These are phyloP conservation scores for Sarocladiaceae sp. DNA, from an alignment of 2,329 filamentous ascomycete genomes.

Conservation along the genomic window DNA sequence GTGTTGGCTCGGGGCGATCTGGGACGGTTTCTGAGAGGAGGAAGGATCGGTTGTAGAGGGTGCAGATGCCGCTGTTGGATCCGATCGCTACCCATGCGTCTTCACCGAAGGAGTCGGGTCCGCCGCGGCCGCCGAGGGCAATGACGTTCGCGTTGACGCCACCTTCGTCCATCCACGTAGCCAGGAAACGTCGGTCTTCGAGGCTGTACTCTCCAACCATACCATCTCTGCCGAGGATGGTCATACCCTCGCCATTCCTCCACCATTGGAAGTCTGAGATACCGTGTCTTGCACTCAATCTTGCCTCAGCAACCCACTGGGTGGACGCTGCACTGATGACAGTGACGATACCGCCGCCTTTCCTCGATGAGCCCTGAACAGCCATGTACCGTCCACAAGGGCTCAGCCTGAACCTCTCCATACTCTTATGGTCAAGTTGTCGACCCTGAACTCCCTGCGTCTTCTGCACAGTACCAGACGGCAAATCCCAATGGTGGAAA, in stretches of 20 bases:
- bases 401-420: conserved; percentile 86
- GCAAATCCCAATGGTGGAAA: conserved; percentile 92
- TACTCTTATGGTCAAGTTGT: conserved; percentile 76
- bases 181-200: conserved; percentile 62
- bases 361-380: conserved; percentile 71
- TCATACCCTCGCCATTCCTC: conserved; percentile 76
- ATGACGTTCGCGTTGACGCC: conserved; percentile 81
- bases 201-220: conserved; percentile 89
- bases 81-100: conserved; percentile 90
- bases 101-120: conserved; percentile 61
- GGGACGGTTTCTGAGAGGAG: conserved; percentile 57
- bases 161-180: conserved; percentile 86
- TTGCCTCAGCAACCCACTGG: conserved; percentile 82
- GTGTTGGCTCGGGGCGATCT: conserved; percentile 65
- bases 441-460: conserved; percentile 72
- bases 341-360: conserved; percentile 86
- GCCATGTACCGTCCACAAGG: conserved; percentile 86
- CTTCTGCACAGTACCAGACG: conserved; percentile 78
- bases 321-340: conserved; percentile 73
- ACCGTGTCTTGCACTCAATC: conserved; percentile 76
- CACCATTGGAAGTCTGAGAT: conserved; percentile 94
- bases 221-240: conserved; percentile 79
- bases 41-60: conserved; percentile 80
- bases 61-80: conserved; percentile 81
- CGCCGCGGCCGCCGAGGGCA: conserved; percentile 67